Evolutionary conservation across 2,329 filamentous ascomycete species (phyloP), one percentile per base, ranked within the genome.

Genomic region (Periconia sp.): DNA sequence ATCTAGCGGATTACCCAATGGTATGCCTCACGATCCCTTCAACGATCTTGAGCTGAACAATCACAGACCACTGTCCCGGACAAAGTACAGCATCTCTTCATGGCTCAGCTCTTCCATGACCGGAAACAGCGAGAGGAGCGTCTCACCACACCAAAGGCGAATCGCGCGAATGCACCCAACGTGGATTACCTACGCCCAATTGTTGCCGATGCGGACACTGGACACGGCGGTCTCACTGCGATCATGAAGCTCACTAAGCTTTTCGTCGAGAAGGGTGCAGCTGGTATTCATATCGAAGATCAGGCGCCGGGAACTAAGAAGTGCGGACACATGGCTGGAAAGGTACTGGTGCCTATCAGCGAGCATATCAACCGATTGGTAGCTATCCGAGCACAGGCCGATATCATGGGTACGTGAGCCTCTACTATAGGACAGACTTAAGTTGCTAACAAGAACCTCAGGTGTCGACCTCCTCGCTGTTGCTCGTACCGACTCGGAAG

Each of bases 171-270:
- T 50, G 75, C 94, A 36, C 77, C 87, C 49, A 94, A 95, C 71
- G 78, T 91, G 63, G 94, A 99, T 76, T 99, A 94, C 75, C 85
- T 99, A 34, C 87, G 94, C 15, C 94, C 94, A 49, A 96, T 99
- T 71, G 84, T 99, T 59, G 94, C 94, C 46, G 94, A 99, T 73
- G 94, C 92, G 36, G 94, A 99, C 69, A 99, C 94, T 29, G 94
- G 94, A 53, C 94, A 97, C 71, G 94, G 94, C 66, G 94, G 94
- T 65, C 80, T 99, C 50, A 97, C 94, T n/a, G 94, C 94, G 42
- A 88, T 97, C 61, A 97, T 99, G 94, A 99, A 97, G 81, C 84
- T 99, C 60, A 97, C 94, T 54, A 96, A 96, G 80, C 83, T 97
- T 43, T 97, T 99, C 72, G 77, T 97, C 54, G 94, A 99, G 78